Percentiles rank a stretch among this genome's conserved stretches.
Conservation (phyloP, 2,329 filamentous ascomycete species). For the Coniochaeta sp. region DNA sequence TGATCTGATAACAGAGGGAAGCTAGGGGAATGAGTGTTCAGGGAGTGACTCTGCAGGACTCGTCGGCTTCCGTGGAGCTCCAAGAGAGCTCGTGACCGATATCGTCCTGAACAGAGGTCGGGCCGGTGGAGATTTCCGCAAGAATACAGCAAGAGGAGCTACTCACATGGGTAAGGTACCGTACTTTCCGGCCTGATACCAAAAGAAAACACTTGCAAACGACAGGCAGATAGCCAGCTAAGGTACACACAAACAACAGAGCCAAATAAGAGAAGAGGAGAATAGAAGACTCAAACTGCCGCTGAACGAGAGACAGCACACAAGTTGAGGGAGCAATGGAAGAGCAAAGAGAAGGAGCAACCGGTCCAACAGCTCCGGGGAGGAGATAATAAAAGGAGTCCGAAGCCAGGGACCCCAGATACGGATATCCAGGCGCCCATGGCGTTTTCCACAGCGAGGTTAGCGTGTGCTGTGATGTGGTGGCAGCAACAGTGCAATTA, state of each 20-base stretch:
- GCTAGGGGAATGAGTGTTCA: neutral
- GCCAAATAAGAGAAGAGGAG: neutral
- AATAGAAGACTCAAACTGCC: conserved; percentile 1
- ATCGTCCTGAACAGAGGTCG: neutral
- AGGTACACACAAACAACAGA: neutral
- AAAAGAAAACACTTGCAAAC: neutral
- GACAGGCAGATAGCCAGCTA: neutral
- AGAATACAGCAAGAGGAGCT: neutral
- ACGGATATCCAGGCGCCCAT: conserved; percentile 1
- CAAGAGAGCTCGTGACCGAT: neutral
- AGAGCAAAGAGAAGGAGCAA: neutral
- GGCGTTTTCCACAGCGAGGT: neutral
- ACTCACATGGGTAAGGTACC: neutral
- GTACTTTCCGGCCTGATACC: neutral
- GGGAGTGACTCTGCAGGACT: neutral
- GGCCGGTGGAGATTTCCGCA: neutral
- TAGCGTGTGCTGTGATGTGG: neutral
- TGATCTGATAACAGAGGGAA: neutral
- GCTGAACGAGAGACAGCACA: conserved; percentile 2
- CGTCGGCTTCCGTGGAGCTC: neutral
- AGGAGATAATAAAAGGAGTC: conserved; percentile 2
- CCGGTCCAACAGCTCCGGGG: neutral
- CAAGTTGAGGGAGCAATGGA: neutral
- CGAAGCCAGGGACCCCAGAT: neutral
- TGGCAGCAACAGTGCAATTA: neutral